Evolutionary conservation across 345 rosid species (phyloP), one percentile per base, ranked within the genome.

Genomic region (Euphorbia peplus): DNA sequence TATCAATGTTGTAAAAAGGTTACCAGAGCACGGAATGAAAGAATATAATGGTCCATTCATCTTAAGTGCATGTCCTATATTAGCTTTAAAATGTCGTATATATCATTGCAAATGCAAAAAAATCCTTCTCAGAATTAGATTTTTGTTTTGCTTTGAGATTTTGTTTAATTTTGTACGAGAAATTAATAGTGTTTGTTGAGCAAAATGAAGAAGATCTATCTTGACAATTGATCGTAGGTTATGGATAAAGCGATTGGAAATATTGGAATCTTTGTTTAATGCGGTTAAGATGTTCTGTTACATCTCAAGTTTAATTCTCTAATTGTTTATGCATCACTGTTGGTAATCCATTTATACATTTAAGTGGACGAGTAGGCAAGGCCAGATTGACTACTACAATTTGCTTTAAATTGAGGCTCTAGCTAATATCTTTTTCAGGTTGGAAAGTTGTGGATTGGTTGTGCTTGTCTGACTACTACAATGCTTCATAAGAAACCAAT

Each of bases 221-320:
- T 47, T 47, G n/a, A 47, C 16, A 35, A 13, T 16, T 57, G 39
- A 57, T 29, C 21, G 3, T 35, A 8, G n/a, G 12, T 57, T 32
- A n/a, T 57, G 51, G 50, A 62, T 12, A 2, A 37, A 60, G 64
- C 39, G 4, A 60, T 60, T 60, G 30, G 65, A 61, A 48, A 16
- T 64, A 7, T 11, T 21, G 54, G 19, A 32, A 32, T 14, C 41
- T 64, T 28, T 19, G 57, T 28, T 28, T 50, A 5, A 9, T 12
- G 56, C 29, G 4, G 1, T 4, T 19, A 15, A n/a, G 15, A 50
- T 35, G 4, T 29, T 11, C n/a, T 10, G 12, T 21, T 48, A 32
- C 44, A 30, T n/a, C 5, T 18, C 19, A 18, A 42, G 29, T 11
- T 64, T n/a, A 19, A 19, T 50, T 64, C 58, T 29, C 4, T 46